Percentiles rank a stretch among this genome's conserved stretches.
Conservation (phyloP, 495 filamentous ascomycete species). For the Penicillium alfredii region DNA sequence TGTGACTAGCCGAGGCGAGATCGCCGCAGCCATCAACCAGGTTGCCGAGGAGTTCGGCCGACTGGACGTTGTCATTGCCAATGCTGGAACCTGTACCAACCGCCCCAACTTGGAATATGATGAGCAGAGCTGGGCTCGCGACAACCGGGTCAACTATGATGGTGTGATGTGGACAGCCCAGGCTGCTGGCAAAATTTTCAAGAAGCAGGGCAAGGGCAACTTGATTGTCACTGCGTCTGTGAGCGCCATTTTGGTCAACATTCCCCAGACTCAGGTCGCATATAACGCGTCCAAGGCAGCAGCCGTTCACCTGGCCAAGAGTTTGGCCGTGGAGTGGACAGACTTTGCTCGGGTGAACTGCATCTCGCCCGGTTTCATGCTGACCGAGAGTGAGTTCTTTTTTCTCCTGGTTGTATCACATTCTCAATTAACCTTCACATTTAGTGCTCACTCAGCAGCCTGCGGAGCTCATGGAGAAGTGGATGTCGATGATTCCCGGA, state of each 20-base stretch:
- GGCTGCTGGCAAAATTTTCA: constrained; percentile 26
- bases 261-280: constrained; percentile 16
- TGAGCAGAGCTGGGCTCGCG: constrained; percentile 12
- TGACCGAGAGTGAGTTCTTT: constrained; percentile 5
- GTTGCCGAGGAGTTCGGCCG: constrained; percentile 56
- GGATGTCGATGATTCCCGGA: constrained; percentile 66
- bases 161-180: constrained; percentile 33
- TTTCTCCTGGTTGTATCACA: not conserved
- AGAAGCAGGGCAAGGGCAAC: constrained; percentile 20
- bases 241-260: constrained; percentile 21
- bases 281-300: too few relatives aligned
- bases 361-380: constrained; percentile 62
- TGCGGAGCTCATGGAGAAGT: constrained; percentile 60
- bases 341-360: constrained; percentile 63
- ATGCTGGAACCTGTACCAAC: constrained; percentile 54
- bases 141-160: constrained; percentile 28
- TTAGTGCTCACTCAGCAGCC: constrained; percentile 11
- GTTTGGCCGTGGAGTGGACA: constrained; percentile 60
- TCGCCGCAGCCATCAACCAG: constrained; percentile 44
- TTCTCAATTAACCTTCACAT: too few relatives aligned
- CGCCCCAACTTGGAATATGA: constrained; percentile 13
- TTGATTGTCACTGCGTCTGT: constrained; percentile 22
- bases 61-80: constrained; percentile 54
- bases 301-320: constrained; percentile 37
- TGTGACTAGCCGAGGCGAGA: constrained; percentile 47